Conservation (phyloP, 257 asterid genomes). For the Nemophila menziesii region DNA sequence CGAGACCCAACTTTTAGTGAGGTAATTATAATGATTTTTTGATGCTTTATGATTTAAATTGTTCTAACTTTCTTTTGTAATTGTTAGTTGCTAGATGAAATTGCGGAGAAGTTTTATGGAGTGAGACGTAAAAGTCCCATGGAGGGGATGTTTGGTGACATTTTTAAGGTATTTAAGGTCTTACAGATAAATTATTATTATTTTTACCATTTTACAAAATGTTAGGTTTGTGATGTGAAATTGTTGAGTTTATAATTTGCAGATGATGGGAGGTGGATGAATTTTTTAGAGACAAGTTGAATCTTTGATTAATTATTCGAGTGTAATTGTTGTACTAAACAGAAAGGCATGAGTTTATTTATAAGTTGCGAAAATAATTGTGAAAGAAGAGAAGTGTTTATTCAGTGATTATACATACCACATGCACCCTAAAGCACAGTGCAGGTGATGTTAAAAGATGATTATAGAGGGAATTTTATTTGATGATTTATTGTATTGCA, state of each 20-base stretch:
- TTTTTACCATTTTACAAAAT: neutral
- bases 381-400: no score
- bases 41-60: neutral
- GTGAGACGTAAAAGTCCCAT: constrained; percentile 58
- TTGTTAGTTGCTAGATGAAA: constrained; percentile 66
- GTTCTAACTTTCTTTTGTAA: neutral
- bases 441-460: no score
- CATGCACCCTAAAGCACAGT: no score
- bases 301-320: no score
- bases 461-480: no score
- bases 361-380: no score
- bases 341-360: neutral
- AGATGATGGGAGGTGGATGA: constrained; percentile 76
- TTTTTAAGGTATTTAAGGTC: constrained; percentile 43
- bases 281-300: no score
- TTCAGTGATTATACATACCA: no score
- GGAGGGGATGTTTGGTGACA: constrained; percentile 94
- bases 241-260: constrained; percentile 17
- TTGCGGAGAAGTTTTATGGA: constrained; percentile 78
- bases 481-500: no score
- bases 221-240: neutral
- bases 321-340: no score
- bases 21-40: neutral
- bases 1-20: constrained; percentile 15
- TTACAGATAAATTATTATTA: neutral